Evolutionary conservation across 2,329 filamentous ascomycete genomes (phyloP).

Genomic region (Alternaria solani): DNA sequence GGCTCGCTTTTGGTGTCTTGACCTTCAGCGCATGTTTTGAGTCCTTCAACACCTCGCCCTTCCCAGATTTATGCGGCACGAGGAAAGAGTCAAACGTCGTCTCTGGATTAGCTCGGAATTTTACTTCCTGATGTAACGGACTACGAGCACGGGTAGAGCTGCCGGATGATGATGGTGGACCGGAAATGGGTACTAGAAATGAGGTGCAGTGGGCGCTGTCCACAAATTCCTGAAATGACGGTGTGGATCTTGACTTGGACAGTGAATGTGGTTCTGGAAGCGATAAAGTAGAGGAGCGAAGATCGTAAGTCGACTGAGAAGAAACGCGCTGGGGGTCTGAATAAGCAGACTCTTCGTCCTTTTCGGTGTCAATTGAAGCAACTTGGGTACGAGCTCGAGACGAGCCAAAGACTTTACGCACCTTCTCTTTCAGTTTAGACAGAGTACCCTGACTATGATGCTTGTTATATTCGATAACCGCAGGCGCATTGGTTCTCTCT

Average conservation of each 20-base stretch:
- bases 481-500: conserved; percentile 11
- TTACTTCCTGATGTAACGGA: conserved; percentile 13
- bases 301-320: conserved; percentile 12
- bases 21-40: conserved; percentile 19
- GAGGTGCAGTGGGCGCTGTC: background rate
- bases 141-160: conserved; percentile 21
- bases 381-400: conserved; percentile 13
- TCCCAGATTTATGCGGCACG: conserved; percentile 34
- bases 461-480: conserved; percentile 20
- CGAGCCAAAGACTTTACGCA: conserved; percentile 15
- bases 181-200: background rate
- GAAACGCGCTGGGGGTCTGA: conserved; percentile 11
- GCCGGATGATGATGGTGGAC: background rate
- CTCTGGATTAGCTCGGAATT: conserved; percentile 19
- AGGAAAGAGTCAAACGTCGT: conserved; percentile 41
- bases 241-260: background rate
- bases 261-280: background rate
- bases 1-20: background rate
- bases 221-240: background rate
- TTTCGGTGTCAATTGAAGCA: conserved; percentile 3
- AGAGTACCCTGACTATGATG: conserved; percentile 14
- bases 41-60: conserved; percentile 32
- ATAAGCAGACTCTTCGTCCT: conserved; percentile 12
- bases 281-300: conserved; percentile 12
- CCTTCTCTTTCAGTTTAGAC: conserved; percentile 9